phyloP scores from a whole-genome alignment of 139 green algal species.

The Chlamydomonas schloesseri region DNA sequence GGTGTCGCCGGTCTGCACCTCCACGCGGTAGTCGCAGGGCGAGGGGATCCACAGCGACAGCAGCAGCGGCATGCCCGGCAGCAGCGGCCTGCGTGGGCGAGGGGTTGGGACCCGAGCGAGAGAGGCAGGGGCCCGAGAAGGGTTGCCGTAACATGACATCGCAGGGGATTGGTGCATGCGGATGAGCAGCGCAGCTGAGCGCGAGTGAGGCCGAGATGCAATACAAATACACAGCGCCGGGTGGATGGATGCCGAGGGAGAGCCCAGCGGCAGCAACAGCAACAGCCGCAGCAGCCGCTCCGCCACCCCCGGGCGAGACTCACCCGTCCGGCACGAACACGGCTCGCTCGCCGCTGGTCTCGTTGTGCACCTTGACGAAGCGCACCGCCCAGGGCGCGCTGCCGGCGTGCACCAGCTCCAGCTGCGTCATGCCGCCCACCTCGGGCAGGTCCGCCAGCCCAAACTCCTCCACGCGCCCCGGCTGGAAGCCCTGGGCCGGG shows the following conservation, averaged over 20 bases:
- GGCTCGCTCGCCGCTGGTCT: constrained; percentile 49
- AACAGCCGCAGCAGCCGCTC: too few relatives aligned
- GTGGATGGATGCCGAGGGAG: too few relatives aligned
- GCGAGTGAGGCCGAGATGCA: too few relatives aligned
- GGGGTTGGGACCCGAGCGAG: too few relatives aligned
- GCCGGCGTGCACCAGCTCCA: constrained; percentile 52
- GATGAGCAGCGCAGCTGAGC: too few relatives aligned
- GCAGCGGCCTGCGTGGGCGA: background rate
- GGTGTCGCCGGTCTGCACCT: constrained; percentile 63
- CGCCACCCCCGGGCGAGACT: too few relatives aligned
- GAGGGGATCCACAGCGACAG: constrained; percentile 14
- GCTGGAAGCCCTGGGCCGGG: constrained; percentile 52
- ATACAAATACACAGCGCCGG: too few relatives aligned
- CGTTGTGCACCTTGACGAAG: constrained; percentile 56
- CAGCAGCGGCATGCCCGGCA: constrained; percentile 8
- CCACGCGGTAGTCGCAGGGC: constrained; percentile 62
- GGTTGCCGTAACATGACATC: too few relatives aligned
- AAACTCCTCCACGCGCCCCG: constrained; percentile 49
- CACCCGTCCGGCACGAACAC: constrained; percentile 51
- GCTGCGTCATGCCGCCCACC: constrained; percentile 50
- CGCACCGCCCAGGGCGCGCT: constrained; percentile 43
- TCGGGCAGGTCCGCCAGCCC: constrained; percentile 37
- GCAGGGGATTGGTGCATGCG: too few relatives aligned
- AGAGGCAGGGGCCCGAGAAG: background rate
- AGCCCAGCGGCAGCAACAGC: too few relatives aligned